Evolutionary conservation across 306 rosid genomes (phyloP), one percentile per base, ranked within the genome.

Genomic region (Cucurbita moschata): DNA sequence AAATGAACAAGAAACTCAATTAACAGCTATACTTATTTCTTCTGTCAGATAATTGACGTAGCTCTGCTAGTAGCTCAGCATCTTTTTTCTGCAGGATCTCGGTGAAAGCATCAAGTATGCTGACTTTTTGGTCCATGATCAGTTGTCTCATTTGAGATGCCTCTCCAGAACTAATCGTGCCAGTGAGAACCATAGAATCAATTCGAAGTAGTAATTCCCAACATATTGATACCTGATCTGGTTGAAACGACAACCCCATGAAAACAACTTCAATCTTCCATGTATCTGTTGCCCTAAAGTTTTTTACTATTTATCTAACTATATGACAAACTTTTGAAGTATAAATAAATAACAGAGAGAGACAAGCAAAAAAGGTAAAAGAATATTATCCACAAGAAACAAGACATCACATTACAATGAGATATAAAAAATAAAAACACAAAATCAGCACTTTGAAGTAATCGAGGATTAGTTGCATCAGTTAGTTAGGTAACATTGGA

Each of bases 181-280:
- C 78, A 75, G 83, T 84, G 73, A 90, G 89, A 69, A 85, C 91
- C 96, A 88, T 88, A 47, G 96, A 79, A 74, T 92, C 98, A 76
- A 92, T 83, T 79, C 92, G 92, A 84, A 84, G 92, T 79, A 92
- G 84, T 83, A 90, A 63, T 77, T 82, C 91, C 72, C 92, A 88
- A 80, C 89, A 83, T 56, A 77, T 57, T 73, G 96, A 84, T 72
- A 77, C 75, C 57, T 62, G 85, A 81, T 88, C 98, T 90, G 96
- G 84, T 72, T 84, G 76, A 68, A 54, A 56, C 72, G 60, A 83
- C 71, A 80, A 53, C 71, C 68, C 77, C 56, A 60, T 63, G 80
- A 81, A 77, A 39, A 79, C 62, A 73, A 58, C 77, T 77, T 42
- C 15, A 37, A 52, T 51, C 26, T 68, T 63, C 58, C 16, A 58